Percentiles rank a stretch among this genome's conserved stretches.
Conservation (phyloP, 2,329 filamentous ascomycete species). For the Phialemonium atrogriseum region DNA sequence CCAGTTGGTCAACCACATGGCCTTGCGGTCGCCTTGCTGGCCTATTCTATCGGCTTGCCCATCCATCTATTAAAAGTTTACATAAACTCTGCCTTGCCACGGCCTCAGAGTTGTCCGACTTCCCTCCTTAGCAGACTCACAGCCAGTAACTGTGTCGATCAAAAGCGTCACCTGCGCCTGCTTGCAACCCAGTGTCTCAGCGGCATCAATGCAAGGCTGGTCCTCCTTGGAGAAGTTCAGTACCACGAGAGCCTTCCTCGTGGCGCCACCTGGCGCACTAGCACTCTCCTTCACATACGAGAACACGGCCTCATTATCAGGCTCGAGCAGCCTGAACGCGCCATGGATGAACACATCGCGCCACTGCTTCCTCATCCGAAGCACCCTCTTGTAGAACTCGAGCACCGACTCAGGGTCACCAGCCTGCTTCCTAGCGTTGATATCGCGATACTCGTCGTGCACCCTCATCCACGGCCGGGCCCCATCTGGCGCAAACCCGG, state of each 20-base stretch:
- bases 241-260: conserved; percentile 8
- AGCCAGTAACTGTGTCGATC: conserved; percentile 3
- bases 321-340: conserved; percentile 41
- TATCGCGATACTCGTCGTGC: conserved; percentile 44
- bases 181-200: conserved; percentile 2
- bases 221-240: conserved; percentile 10
- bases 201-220: conserved; percentile 5
- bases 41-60: too few species aligned
- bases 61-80: not conserved
- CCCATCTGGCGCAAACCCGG: conserved; percentile 48
- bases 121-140: not conserved
- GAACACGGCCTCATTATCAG: conserved; percentile 32
- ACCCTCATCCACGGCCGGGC: conserved; percentile 52
- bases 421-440: conserved; percentile 45
- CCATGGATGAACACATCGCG: conserved; percentile 54
- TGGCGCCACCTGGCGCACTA: conserved; percentile 17
- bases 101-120: not conserved
- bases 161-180: conserved; percentile 3
- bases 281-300: conserved; percentile 29
- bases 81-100: conserved; percentile 4
- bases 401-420: conserved; percentile 38
- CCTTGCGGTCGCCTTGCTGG: too few species aligned
- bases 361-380: conserved; percentile 46
- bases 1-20: too few species aligned
- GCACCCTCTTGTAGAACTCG: conserved; percentile 50